phyloP scores from a whole-genome alignment of 768 basidiomycete genomes.

The Leccinum variicolor region DNA sequence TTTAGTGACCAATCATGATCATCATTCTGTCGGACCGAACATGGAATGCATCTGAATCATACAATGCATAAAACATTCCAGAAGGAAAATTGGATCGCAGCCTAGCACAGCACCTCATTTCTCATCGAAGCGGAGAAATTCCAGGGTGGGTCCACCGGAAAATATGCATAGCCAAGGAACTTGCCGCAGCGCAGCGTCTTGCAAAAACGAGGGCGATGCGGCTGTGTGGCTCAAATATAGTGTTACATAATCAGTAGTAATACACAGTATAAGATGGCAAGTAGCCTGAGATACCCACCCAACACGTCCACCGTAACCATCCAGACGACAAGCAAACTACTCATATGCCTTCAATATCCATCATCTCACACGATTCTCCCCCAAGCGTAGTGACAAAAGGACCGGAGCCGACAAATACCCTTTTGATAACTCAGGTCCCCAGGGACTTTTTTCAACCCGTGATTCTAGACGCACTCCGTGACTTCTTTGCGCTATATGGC shows the following conservation, averaged over 20 bases:
- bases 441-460: slow-evolving; percentile 71
- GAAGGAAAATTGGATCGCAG: slow-evolving; percentile 4
- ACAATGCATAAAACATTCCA: slow-evolving; percentile 14
- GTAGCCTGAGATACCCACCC: not conserved
- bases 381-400: not conserved
- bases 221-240: not conserved
- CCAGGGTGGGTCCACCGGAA: slow-evolving; percentile 13
- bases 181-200: slow-evolving; percentile 7
- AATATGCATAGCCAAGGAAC: slow-evolving; percentile 15
- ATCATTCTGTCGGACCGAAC: not conserved
- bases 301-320: slow-evolving; percentile 8
- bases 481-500: slow-evolving; percentile 77
- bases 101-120: slow-evolving; percentile 10
- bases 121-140: not conserved
- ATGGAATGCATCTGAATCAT: slow-evolving; percentile 15
- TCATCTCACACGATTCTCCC: slow-evolving; percentile 17
- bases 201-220: slow-evolving; percentile 4
- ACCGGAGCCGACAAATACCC: slow-evolving; percentile 64
- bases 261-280: slow-evolving; percentile 10
- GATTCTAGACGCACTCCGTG: slow-evolving; percentile 60
- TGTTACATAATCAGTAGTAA: slow-evolving; percentile 18
- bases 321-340: not conserved
- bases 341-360: slow-evolving; percentile 28
- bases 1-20: not conserved
- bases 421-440: slow-evolving; percentile 78